Conservation (phyloP, 2,329 filamentous ascomycete genomes). For the Teratosphaeria zuluensis region DNA sequence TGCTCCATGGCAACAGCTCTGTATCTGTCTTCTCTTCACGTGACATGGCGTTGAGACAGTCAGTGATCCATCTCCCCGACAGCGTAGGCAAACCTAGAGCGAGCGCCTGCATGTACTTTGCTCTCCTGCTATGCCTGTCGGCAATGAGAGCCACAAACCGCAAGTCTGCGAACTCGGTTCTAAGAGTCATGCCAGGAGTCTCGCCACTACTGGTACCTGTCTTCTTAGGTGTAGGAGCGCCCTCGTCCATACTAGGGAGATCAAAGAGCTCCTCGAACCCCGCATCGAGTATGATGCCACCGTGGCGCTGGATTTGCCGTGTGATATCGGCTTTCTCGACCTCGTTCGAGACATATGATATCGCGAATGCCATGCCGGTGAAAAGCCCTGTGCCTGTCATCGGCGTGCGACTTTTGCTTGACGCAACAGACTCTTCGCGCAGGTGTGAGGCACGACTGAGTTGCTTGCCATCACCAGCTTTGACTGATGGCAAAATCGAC, state of each 20-base stretch:
- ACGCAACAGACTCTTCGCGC: conserved; percentile 18
- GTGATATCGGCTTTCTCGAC: conserved; percentile 49
- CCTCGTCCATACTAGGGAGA: conserved; percentile 25
- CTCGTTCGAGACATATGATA: conserved; percentile 58
- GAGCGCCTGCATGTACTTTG: conserved; percentile 90
- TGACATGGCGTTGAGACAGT: conserved; percentile 46
- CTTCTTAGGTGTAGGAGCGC: conserved; percentile 4
- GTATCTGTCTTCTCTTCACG: conserved; percentile 33
- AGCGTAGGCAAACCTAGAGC: conserved; percentile 83
- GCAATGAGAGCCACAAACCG: conserved; percentile 82
- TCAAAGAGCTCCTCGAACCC: conserved; percentile 80
- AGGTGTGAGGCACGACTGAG: conserved; percentile 10
- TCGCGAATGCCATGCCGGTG: conserved; percentile 73
- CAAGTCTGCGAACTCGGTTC: conserved; percentile 39
- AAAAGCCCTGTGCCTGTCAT: conserved; percentile 46
- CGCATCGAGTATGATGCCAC: conserved; percentile 59
- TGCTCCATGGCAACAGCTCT: conserved; percentile 60
- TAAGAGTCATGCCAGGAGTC: conserved; percentile 34
- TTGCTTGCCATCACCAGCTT: not conserved
- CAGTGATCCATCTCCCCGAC: conserved; percentile 67
- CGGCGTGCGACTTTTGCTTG: conserved; percentile 2
- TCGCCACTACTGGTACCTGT: conserved; percentile 5
- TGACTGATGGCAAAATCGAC: conserved; percentile 12
- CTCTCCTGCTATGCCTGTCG: conserved; percentile 73
- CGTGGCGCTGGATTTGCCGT: conserved; percentile 56